phyloP scores from a whole-genome alignment of 2,329 filamentous ascomycete species.

The Stagonosporopsis rhizophila region DNA sequence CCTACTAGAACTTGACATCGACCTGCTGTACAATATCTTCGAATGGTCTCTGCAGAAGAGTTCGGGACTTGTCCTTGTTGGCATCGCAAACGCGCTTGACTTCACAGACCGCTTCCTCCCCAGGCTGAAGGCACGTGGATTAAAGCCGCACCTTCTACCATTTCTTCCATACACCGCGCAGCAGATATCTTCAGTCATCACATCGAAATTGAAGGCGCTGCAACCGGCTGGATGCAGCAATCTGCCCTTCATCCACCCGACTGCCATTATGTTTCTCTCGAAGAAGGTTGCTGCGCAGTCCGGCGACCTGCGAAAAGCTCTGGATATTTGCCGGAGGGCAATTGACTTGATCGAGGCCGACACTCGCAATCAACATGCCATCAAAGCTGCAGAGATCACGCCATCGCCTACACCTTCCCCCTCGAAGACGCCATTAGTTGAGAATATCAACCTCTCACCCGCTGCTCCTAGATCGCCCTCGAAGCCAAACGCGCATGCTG shows the following conservation, averaged over 20 bases:
- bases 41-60: constrained; percentile 89
- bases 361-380: constrained; percentile 75
- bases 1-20: constrained; percentile 84
- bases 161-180: constrained; percentile 90
- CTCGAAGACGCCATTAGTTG: constrained; percentile 77
- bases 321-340: constrained; percentile 89
- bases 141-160: constrained; percentile 87
- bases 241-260: constrained; percentile 89
- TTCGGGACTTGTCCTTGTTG: constrained; percentile 82
- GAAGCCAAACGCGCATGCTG: constrained; percentile 42
- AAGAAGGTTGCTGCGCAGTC: constrained; percentile 95
- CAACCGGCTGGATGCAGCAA: constrained; percentile 67
- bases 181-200: constrained; percentile 89
- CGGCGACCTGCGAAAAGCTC: constrained; percentile 91
- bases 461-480: constrained; percentile 50
- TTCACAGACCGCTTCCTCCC: constrained; percentile 94
- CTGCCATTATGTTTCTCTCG: constrained; percentile 90
- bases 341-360: constrained; percentile 90
- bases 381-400: constrained; percentile 59
- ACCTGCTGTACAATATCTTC: constrained; percentile 91
- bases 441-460: constrained; percentile 78
- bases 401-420: constrained; percentile 63
- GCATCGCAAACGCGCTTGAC: constrained; percentile 95
- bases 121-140: constrained; percentile 87
- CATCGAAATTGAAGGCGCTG: constrained; percentile 78